Base-by-base conservation (phyloP, 306 rosid genomes). In the Vigna mungo region DNA sequence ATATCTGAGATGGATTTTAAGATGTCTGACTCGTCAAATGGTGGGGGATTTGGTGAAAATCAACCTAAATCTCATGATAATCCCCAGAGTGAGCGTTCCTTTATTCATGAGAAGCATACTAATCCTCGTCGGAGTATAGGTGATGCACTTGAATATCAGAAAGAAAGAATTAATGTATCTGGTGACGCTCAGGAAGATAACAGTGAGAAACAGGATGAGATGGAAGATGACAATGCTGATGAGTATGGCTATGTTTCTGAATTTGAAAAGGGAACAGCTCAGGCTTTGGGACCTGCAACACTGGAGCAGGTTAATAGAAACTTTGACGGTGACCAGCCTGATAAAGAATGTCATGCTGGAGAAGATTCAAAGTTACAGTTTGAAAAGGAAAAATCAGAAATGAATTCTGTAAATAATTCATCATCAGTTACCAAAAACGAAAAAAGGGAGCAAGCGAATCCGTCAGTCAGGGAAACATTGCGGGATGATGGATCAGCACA, bases 211-310 rank as follows among this genome's bases (percentile, higher is more conserved):
- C 83, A 58, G 30, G 91, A 72, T 48, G 92, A 92, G 68, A 78
- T 86, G 60, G 82, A 86, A 20, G 97, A 87, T 79, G 88, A 87
- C 73, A 84, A 86, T 63, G 95, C 95, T n/a, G 89, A 89, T 44
- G 97, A 95, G 81, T 95, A 88, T 86, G 96, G 97, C 34, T 92
- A 78, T 80, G 97, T 95, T 53, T 73, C 92, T 6, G 91, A 89
- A 81, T 87, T 82, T 74, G 97, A 88, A 53, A 84, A 82, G 83
- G 98, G 98, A 25, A 90, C 93, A 37, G 83, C 87, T 46, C 98
- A 95, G 85, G 96, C 98, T 27, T 56, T 92, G 89, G 98, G 98
- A 17, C 91, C 92, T 71, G 98, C 98, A 71, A 89, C 91, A 18
- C 60, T 88, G 25, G 98, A 95, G 72, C 98, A 95, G 85, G 81